Evolutionary conservation across 1,139 yeast species (phyloP).

Genomic region (Scheffersomyces titani): DNA sequence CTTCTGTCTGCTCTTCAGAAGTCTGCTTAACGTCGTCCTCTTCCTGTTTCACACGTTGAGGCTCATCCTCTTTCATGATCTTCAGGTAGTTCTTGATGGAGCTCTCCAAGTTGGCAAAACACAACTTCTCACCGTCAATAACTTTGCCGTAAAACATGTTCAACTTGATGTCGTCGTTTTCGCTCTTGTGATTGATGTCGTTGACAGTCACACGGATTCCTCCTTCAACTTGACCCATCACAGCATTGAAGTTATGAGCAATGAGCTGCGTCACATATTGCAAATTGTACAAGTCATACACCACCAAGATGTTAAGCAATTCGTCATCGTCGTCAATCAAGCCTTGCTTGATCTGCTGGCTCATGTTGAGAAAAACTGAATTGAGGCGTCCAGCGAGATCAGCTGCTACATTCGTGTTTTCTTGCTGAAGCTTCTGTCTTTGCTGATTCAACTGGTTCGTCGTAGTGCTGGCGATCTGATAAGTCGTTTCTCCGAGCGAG

Average conservation of each 20-base stretch:
- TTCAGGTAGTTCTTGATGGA: constrained; percentile 52
- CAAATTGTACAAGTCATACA: constrained; percentile 80
- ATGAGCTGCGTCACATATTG: constrained; percentile 65
- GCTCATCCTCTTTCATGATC: constrained; percentile 18
- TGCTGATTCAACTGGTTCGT: constrained; percentile 46
- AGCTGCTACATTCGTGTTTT: constrained; percentile 14
- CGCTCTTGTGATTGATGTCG: constrained; percentile 47
- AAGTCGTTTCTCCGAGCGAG: constrained; percentile 42
- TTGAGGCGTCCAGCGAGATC: constrained; percentile 32
- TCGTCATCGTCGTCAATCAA: constrained; percentile 70
- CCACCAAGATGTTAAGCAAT: constrained; percentile 48
- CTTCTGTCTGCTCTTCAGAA: constrained; percentile 18
- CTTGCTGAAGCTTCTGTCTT: constrained; percentile 39
- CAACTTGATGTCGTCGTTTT: constrained; percentile 46
- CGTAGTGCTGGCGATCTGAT: constrained; percentile 44
- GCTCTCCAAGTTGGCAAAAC: constrained; percentile 82
- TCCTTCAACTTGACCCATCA: constrained; percentile 93
- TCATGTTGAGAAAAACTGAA: constrained; percentile 36
- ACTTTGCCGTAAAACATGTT: constrained; percentile 76
- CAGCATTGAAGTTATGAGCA: constrained; percentile 70
- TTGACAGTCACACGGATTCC: constrained; percentile 65
- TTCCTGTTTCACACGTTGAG: constrained; percentile 22
- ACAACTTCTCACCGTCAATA: constrained; percentile 86
- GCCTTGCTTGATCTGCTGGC: constrained; percentile 54
- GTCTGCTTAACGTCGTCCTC: constrained; percentile 28